Evolutionary conservation across 352 stramenopile species (phyloP), one percentile per base, ranked within the genome.

Genomic region (Pythium vanterpoolii): DNA sequence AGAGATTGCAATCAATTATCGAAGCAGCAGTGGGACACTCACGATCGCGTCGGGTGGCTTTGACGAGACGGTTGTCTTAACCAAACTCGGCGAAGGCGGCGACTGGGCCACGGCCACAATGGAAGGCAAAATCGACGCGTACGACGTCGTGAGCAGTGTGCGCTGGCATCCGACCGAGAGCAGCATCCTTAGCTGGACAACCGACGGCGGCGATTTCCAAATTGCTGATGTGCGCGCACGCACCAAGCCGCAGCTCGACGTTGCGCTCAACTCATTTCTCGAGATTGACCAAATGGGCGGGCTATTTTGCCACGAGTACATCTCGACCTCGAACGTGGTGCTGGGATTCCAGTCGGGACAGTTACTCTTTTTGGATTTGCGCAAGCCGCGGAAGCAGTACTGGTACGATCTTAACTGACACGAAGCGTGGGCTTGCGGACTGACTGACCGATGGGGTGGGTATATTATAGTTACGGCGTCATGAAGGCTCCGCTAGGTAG

Each of bases 81-180:
- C 69, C 6, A 77, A 90, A 38, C 67, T 94, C 23, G 68, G 76
- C 11, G 56, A 73, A 16, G 42, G 43, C 19, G 70, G 69, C 23
- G 73, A 88, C 21, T 68, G 69, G 9, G 67, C 49, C 19, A 50
- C 62, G 16, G 64, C 76, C 5, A 60, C 60, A 1, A 61, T 90
- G 18, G 55, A 86, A 1, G 58, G 58, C 26, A 92, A 91, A 31
- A 90, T 83, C 39, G 71, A 92, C 30, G 82, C 83, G 0, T 65
- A 70, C n/a, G 79, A 94, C 42, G 85, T 94, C 8, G 83, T 94
- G 19, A 92, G 82, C 55, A 94, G 85, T 49, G 30, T 94, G 39
- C 80, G 85, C 2, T 94, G 83, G 85, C 69, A 77, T 11, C 78
- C 74, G 19, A 56, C 48, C 0, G 55, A 72, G 18, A 64, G 71